These are phyloP conservation scores for Inosperma sp. DNA, from an alignment of 768 basidiomycete species.

Conservation along the genomic window DNA sequence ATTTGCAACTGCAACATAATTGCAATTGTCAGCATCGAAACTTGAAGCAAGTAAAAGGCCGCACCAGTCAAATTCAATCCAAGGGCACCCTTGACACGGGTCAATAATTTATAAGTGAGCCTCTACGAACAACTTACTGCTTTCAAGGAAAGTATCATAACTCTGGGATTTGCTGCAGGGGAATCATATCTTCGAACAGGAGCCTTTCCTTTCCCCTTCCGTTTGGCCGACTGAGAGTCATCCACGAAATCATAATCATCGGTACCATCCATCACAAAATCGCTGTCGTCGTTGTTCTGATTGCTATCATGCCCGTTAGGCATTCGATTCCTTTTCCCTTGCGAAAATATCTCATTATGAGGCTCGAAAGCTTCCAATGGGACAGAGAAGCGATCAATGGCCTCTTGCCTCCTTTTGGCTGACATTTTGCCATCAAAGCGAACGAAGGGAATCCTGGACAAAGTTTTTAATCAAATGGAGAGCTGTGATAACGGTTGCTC, in stretches of 20 bases:
- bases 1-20: conserved; percentile 57
- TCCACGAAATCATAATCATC: conserved; percentile 29
- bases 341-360: too few relatives aligned
- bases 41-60: background rate
- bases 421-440: conserved; percentile 87
- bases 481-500: conserved; percentile 16
- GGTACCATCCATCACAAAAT: conserved; percentile 33
- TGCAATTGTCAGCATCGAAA: background rate
- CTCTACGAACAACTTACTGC: conserved; percentile 35
- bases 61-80: conserved; percentile 75
- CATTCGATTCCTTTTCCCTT: too few relatives aligned
- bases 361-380: conserved; percentile 39
- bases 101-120: background rate
- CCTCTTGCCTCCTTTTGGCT: conserved; percentile 72
- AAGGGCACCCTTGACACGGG: conserved; percentile 54
- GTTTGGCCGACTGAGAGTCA: conserved; percentile 23
- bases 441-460: conserved; percentile 61
- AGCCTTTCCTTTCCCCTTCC: conserved; percentile 35
- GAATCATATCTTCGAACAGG: conserved; percentile 15
- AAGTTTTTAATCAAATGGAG: background rate
- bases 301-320: conserved; percentile 18
- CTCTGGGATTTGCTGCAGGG: conserved; percentile 52
- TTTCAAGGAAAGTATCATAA: conserved; percentile 87
- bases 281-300: conserved; percentile 32
- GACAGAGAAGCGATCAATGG: conserved; percentile 68